These are phyloP conservation scores for Chlorella variabilis DNA, from an alignment of 163 green algal species.

Conservation along the genomic window DNA sequence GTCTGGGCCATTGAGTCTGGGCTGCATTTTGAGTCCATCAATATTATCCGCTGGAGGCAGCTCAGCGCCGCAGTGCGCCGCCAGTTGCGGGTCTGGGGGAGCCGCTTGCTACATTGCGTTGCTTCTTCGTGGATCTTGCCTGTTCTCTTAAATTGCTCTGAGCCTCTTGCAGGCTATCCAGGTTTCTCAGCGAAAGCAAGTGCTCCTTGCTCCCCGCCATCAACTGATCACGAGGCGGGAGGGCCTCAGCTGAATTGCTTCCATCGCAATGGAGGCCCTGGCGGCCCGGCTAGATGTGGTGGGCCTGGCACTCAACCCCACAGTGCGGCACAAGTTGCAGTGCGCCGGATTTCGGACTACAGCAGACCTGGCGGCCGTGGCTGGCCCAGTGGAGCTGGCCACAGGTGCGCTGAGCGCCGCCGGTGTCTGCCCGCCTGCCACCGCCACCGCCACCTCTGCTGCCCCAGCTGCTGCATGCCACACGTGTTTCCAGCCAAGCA, in stretches of 20 bases:
- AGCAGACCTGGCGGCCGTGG: constrained; percentile 36
- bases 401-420: constrained; percentile 14
- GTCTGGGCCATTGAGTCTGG: too few species aligned
- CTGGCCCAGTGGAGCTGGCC: constrained; percentile 44
- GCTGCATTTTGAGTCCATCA: too few species aligned
- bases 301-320: constrained; percentile 28
- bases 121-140: too few species aligned
- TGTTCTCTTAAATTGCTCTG: too few species aligned
- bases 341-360: constrained; percentile 39
- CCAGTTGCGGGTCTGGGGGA: too few species aligned
- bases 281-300: constrained; percentile 29
- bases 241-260: not conserved
- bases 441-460: not conserved
- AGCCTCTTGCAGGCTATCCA: too few species aligned
- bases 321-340: constrained; percentile 51
- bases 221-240: not conserved
- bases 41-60: too few species aligned
- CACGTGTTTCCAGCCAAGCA: too few species aligned
- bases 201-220: too few species aligned
- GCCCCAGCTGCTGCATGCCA: not conserved
- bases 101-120: too few species aligned
- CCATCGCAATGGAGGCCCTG: not conserved
- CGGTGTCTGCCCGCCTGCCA: not conserved
- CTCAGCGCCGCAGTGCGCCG: too few species aligned
- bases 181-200: too few species aligned